These are phyloP conservation scores for Mytilinidion resinicola DNA, from an alignment of 495 filamentous ascomycete species.

Conservation along the genomic window DNA sequence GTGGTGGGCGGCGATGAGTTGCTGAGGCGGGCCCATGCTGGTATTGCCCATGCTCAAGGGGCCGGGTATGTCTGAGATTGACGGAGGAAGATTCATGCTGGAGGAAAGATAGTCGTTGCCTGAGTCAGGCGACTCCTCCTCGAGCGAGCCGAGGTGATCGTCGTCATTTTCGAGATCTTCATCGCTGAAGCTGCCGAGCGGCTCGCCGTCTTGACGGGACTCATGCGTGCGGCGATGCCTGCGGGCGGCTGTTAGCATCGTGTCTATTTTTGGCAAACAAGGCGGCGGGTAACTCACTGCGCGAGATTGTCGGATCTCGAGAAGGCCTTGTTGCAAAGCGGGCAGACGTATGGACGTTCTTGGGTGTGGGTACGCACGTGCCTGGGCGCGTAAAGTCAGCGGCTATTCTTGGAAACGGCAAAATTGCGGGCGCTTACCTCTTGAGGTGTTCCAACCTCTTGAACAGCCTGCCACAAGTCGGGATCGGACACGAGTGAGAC, in stretches of 20 bases:
- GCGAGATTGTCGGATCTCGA: conserved; percentile 97
- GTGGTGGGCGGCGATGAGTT: conserved; percentile 31
- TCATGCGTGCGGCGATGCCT: conserved; percentile 97
- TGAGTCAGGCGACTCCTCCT: conserved; percentile 65
- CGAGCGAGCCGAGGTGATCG: conserved; percentile 67
- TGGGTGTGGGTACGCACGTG: conserved; percentile 99
- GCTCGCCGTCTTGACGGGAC: conserved; percentile 62
- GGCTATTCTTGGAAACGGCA: conserved; percentile 36
- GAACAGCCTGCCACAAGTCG: conserved; percentile 92
- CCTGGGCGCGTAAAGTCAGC: conserved; percentile 54
- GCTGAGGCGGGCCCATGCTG: conserved; percentile 26
- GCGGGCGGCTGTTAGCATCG: conserved; percentile 24
- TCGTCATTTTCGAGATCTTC: conserved; percentile 66
- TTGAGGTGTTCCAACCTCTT: conserved; percentile 99
- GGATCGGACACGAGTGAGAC: conserved; percentile 97
- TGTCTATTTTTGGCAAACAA: conserved; percentile 18
- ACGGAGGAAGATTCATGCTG: conserved; percentile 13
- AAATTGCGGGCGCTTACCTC: conserved; percentile 59
- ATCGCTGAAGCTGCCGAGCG: conserved; percentile 52
- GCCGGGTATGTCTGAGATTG: conserved; percentile 22
- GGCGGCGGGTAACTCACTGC: conserved; percentile 60
- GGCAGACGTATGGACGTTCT: conserved; percentile 95
- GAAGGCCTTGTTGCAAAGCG: conserved; percentile 96
- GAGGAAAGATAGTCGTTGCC: conserved; percentile 44
- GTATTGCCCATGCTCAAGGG: conserved; percentile 22